phyloP scores from a whole-genome alignment of 345 rosid species.

The Citrus medica region DNA sequence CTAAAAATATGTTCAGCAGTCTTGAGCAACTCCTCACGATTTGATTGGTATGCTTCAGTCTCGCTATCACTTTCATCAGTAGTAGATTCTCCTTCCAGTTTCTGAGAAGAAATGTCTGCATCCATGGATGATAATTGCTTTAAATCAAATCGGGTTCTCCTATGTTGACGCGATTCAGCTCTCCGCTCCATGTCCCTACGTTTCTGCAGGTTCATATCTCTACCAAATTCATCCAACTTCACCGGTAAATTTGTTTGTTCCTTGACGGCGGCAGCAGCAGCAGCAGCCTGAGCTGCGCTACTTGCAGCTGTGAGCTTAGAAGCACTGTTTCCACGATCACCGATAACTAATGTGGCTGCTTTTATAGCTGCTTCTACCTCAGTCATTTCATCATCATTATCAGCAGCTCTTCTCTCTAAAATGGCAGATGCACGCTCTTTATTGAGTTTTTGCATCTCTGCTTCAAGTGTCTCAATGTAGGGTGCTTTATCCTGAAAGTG shows the following conservation, averaged over 20 bases:
- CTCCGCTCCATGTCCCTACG: slow-evolving; percentile 75
- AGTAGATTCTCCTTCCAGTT: slow-evolving; percentile 95
- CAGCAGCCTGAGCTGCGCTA: slow-evolving; percentile 77
- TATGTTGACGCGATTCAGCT: slow-evolving; percentile 75
- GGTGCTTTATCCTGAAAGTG: slow-evolving; percentile 75
- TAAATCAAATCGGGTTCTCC: slow-evolving; percentile 68
- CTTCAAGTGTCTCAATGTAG: slow-evolving; percentile 85
- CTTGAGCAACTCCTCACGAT: slow-evolving; percentile 58
- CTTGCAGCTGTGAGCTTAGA: slow-evolving; percentile 62
- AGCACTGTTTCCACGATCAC: slow-evolving; percentile 57
- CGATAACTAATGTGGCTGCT: slow-evolving; percentile 66
- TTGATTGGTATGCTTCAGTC: slow-evolving; percentile 71
- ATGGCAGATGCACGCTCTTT: slow-evolving; percentile 67
- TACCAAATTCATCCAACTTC: slow-evolving; percentile 92
- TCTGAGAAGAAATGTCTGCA: slow-evolving; percentile 47
- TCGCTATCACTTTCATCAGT: slow-evolving; percentile 97
- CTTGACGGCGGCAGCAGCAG: slow-evolving; percentile 51
- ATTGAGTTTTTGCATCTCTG: slow-evolving; percentile 76
- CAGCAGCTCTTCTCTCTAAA: slow-evolving; percentile 79
- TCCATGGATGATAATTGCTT: slow-evolving; percentile 72
- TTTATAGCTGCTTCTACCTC: slow-evolving; percentile 83
- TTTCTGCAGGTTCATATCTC: slow-evolving; percentile 84
- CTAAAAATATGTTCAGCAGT: slow-evolving; percentile 77
- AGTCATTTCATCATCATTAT: slow-evolving; percentile 78
- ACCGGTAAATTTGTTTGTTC: slow-evolving; percentile 57